Conservation (phyloP, 768 basidiomycete species). For the Clitopilus hobsonii region DNA sequence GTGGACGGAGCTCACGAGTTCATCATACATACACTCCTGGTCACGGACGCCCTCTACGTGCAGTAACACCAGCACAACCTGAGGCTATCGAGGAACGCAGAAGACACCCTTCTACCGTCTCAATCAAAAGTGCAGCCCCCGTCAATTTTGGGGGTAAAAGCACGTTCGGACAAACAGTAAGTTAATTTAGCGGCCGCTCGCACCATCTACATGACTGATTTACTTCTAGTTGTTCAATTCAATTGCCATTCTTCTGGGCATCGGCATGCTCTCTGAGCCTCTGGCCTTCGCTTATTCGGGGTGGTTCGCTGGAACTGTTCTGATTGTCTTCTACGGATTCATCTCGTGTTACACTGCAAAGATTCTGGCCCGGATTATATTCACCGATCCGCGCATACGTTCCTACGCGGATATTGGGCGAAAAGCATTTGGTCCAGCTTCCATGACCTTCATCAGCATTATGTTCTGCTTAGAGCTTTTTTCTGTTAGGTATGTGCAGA, state of each 20-base stretch:
- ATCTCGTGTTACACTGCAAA: conserved; percentile 94
- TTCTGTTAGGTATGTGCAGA: conserved; percentile 57
- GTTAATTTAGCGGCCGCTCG: conserved; percentile 12
- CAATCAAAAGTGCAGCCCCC: conserved; percentile 14
- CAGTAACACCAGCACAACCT: neutral
- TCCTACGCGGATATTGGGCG: conserved; percentile 90
- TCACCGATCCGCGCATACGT: conserved; percentile 60
- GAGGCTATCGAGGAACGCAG: neutral
- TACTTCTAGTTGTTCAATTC: conserved; percentile 75
- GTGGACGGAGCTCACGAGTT: neutral
- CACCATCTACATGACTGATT: conserved; percentile 4
- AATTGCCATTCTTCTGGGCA: conserved; percentile 80
- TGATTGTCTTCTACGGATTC: conserved; percentile 74
- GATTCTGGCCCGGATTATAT: conserved; percentile 73
- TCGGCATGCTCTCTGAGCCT: conserved; percentile 87
- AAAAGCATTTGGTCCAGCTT: conserved; percentile 80
- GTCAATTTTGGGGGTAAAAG: conserved; percentile 47
- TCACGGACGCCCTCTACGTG: neutral
- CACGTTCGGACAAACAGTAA: conserved; percentile 70
- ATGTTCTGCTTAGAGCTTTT: conserved; percentile 89
- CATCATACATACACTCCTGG: neutral
- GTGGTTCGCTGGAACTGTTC: conserved; percentile 72
- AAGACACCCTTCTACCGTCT: neutral
- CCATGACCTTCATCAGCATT: conserved; percentile 56
- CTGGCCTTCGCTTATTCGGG: conserved; percentile 90